Evolutionary conservation across 2,329 filamentous ascomycete genomes (phyloP), one percentile per base, ranked within the genome.

Genomic region (Aspergillus sp.): DNA sequence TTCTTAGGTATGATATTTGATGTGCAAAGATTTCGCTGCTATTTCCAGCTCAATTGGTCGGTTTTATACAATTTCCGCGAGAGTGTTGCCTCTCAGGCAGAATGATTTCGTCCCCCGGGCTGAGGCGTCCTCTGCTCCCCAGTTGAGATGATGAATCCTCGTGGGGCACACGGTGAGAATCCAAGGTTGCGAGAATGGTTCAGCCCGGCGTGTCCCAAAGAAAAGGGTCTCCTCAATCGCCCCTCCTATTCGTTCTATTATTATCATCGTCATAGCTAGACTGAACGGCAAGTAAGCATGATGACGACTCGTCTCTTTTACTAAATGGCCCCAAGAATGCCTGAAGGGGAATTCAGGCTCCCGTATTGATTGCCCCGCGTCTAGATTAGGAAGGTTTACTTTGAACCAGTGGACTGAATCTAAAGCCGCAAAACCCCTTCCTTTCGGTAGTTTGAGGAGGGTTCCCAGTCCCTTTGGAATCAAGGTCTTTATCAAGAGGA

Each of bases 101-200:
- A 65, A 63, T 61, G 50, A 65, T 65, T 65, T 30, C 31, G 17
- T 9, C 47, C 15, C 41, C n/a, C 38, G 52, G 34, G 55, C 54
- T 59, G 59, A 62, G 54, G 63, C 50, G 51, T 53, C 54, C 60
- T 60, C 46, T 50, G 34, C 47, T 4, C 25, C 38, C 41, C 23
- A 49, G 45, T 43, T 47, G 56, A 53, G 46, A 57, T 45, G 60
- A 68, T 68, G 66, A 66, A 66, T 66, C 66, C 67, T 68, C 67
- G 67, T 69, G 67, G 67, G 67, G 67, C 66, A 64, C 54, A 65
- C 56, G 54, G 54, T 57, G 48, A 45, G 34, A 50, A 65, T 62
- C 57, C 63, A 60, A 59, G 63, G 60, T 61, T 61, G 59, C 50
- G 25, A 57, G 43, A 52, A 61, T 66, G 64, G 66, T 61, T 67